Conservation (phyloP, 345 rosid genomes). For the Eutrema japonicum region DNA sequence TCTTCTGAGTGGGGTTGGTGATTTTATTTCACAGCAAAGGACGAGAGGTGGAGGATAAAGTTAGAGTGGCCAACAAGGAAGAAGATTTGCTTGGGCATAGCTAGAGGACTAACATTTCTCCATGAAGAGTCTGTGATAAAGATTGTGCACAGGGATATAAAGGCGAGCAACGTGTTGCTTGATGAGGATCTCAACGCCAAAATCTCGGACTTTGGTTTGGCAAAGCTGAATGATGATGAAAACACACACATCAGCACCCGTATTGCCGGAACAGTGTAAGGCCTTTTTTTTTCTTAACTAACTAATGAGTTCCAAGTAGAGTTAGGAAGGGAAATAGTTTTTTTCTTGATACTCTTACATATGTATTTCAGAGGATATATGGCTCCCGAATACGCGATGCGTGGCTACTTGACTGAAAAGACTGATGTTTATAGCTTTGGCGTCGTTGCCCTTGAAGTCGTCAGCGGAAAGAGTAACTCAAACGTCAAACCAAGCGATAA, state of each 20-base stretch:
- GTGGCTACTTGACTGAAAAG: conserved; percentile 75
- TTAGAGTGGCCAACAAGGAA: conserved; percentile 76
- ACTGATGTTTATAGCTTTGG: conserved; percentile 51
- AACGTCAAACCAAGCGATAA: conserved; percentile 70
- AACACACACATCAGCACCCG: conserved; percentile 86
- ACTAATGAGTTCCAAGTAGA: background rate
- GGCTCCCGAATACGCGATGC: conserved; percentile 86
- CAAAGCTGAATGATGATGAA: conserved; percentile 82
- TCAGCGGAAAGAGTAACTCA: conserved; percentile 79
- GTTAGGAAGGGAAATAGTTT: background rate
- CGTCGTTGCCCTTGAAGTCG: conserved; percentile 46
- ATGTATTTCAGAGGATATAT: conserved; percentile 47
- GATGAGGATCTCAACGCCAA: conserved; percentile 82
- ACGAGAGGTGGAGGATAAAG: conserved; percentile 51
- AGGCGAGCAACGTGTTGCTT: conserved; percentile 86
- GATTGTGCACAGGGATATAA: conserved; percentile 93
- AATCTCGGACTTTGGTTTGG: conserved; percentile 92
- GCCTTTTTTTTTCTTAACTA: background rate
- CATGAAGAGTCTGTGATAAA: conserved; percentile 85
- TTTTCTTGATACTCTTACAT: conserved; percentile 5
- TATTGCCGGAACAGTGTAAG: conserved; percentile 89
- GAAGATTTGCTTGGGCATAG: conserved; percentile 74
- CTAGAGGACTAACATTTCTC: conserved; percentile 77
- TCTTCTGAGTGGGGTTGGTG: background rate
- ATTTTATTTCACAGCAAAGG: conserved; percentile 54